Evolutionary conservation across 352 stramenopile genomes (phyloP).

Genomic region (Globisporangium splendens): DNA sequence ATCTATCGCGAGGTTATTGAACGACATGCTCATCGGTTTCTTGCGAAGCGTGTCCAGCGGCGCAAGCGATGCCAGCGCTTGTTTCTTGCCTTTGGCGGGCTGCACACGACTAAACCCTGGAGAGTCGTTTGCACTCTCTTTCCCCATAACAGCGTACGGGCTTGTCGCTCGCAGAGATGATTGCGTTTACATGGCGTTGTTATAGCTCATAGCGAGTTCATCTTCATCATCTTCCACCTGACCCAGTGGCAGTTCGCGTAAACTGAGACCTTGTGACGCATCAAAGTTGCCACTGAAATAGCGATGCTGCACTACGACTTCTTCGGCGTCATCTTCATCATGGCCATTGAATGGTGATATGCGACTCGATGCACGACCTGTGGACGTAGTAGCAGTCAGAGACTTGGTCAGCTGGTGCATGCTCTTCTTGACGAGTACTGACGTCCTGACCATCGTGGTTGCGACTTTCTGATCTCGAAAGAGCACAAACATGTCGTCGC

Average conservation of each 20-base stretch:
- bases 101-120: not conserved
- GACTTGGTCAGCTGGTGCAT: slow-evolving; percentile 13
- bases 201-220: not conserved
- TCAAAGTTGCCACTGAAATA: slow-evolving; percentile 18
- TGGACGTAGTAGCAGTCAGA: not conserved
- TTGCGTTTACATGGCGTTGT: not conserved
- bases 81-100: not conserved
- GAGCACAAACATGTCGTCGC: slow-evolving; percentile 18
- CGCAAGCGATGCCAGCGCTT: not conserved
- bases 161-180: not conserved
- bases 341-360: slow-evolving; percentile 13
- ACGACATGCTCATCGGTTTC: not conserved
- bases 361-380: slow-evolving; percentile 6
- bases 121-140: not conserved
- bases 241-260: not conserved
- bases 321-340: not conserved
- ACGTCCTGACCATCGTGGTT: slow-evolving; percentile 32
- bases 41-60: not conserved
- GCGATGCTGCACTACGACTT: slow-evolving; percentile 1
- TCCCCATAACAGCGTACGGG: not conserved
- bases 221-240: slow-evolving; percentile 7
- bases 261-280: not conserved
- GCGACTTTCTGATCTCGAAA: slow-evolving; percentile 22
- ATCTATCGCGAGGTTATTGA: not conserved
- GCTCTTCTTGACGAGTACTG: slow-evolving; percentile 19